phyloP scores from a whole-genome alignment of 495 filamentous ascomycete genomes.

The Lasiosphaeria hispida region DNA sequence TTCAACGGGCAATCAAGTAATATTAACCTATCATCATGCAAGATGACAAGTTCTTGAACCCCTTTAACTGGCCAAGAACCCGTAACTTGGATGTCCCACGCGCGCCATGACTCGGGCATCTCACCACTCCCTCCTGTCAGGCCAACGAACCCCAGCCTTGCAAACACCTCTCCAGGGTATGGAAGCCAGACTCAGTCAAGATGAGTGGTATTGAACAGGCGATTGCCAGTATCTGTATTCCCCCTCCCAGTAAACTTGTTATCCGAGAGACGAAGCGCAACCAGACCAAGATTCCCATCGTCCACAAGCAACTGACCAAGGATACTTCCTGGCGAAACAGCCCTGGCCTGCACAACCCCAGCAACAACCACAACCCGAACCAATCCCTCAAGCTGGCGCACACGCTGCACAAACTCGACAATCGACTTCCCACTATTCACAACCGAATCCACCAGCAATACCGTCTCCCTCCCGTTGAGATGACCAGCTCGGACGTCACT shows the following conservation, averaged over 20 bases:
- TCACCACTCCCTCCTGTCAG: too few relatives aligned
- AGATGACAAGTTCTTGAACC: too few relatives aligned
- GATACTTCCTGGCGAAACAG: slow-evolving; percentile 26
- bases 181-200: too few relatives aligned
- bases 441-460: slow-evolving; percentile 62
- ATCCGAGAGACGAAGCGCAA: slow-evolving; percentile 54
- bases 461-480: slow-evolving; percentile 38
- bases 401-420: slow-evolving; percentile 50
- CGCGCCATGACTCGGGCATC: too few relatives aligned
- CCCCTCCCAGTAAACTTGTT: slow-evolving; percentile 56
- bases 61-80: too few relatives aligned
- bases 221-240: slow-evolving; percentile 57
- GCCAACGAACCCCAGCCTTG: too few relatives aligned
- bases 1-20: too few relatives aligned
- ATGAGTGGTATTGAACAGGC: slow-evolving; percentile 57
- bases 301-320: slow-evolving; percentile 27
- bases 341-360: slow-evolving; percentile 52
- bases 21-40: too few relatives aligned
- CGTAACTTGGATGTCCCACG: too few relatives aligned
- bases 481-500: slow-evolving; percentile 46
- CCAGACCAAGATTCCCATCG: slow-evolving; percentile 35
- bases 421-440: slow-evolving; percentile 57
- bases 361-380: slow-evolving; percentile 57
- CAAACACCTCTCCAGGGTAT: too few relatives aligned
- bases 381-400: slow-evolving; percentile 41